A percentile compares a stretch with the other conserved stretches of the same genome.
Conservation (phyloP, 176 grass and related monocot species). For the Oryza punctata region DNA sequence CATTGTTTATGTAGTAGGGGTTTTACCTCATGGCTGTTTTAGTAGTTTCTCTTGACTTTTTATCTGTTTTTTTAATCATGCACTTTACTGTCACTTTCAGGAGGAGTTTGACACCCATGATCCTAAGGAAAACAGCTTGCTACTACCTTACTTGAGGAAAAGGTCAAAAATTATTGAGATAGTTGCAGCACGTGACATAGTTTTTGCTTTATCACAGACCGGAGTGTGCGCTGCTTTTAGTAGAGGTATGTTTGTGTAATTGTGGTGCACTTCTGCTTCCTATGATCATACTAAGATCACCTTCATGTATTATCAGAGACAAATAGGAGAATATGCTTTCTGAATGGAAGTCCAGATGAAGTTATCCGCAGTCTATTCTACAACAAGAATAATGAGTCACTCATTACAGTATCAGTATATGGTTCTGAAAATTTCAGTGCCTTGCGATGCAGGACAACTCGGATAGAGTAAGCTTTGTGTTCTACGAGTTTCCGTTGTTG, state of each 20-base stretch:
- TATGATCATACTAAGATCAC: conserved; percentile 14
- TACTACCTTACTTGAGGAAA: conserved; percentile 83
- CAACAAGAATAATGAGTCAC: conserved; percentile 93
- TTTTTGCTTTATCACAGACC: conserved; percentile 85
- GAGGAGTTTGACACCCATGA: conserved; percentile 95
- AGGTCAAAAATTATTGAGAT: conserved; percentile 97
- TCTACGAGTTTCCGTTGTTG: background rate
- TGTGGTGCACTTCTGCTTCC: conserved; percentile 24
- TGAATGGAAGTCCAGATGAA: conserved; percentile 87
- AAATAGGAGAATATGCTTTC: conserved; percentile 85
- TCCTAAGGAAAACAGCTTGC: conserved; percentile 63
- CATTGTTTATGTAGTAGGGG: background rate
- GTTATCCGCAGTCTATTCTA: conserved; percentile 96
- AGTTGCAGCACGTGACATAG: conserved; percentile 77
- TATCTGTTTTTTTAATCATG: background rate
- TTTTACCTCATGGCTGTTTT: background rate
- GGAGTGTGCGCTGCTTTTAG: conserved; percentile 93
- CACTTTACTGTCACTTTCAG: conserved; percentile 50
- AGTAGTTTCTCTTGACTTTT: background rate
- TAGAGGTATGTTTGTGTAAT: conserved; percentile 62
- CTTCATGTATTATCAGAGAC: conserved; percentile 62
- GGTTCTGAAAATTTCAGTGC: conserved; percentile 87
- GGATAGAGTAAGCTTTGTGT: conserved; percentile 67
- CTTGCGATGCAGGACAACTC: conserved; percentile 78
- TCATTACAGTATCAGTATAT: conserved; percentile 91